Percentiles rank a stretch among this genome's conserved stretches.
phyloP scores from a whole-genome alignment of 192 early-diverging fungal species.

The Mycoemilia scoparia region DNA sequence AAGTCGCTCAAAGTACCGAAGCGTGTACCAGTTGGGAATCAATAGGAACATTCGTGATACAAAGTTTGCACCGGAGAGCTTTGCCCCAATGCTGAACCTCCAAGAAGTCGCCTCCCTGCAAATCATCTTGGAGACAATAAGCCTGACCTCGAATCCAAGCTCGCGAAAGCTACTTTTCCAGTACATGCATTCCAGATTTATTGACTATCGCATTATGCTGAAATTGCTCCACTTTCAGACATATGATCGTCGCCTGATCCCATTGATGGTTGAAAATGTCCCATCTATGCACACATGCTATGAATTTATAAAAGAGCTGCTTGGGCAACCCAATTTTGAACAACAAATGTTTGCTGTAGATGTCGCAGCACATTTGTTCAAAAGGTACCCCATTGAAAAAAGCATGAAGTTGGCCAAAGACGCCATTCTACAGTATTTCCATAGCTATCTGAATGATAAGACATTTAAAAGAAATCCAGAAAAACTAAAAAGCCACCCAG shows the following conservation, averaged over 20 bases:
- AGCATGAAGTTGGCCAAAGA: slow-evolving; percentile 25
- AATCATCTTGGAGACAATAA: slow-evolving; percentile 28
- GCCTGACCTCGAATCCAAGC: slow-evolving; percentile 1
- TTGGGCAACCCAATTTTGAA: slow-evolving; percentile 17
- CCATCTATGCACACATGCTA: slow-evolving; percentile 43
- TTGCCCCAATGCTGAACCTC: slow-evolving; percentile 31
- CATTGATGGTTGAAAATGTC: slow-evolving; percentile 34
- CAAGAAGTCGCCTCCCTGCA: slow-evolving; percentile 38
- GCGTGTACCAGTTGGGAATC: slow-evolving; percentile 12
- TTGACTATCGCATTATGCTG: slow-evolving; percentile 32
- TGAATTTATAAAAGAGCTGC: slow-evolving; percentile 38
- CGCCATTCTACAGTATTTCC: slow-evolving; percentile 23
- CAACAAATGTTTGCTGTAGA: slow-evolving; percentile 21
- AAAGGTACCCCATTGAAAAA: slow-evolving; percentile 19
- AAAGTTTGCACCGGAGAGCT: no score
- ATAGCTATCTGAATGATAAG: no score
- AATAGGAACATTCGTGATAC: slow-evolving; percentile 19
- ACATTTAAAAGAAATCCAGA: no score
- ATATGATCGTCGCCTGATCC: slow-evolving; percentile 30
- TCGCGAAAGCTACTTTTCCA: slow-evolving; percentile 22
- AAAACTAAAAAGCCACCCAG: no score
- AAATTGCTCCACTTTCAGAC: slow-evolving; percentile 45
- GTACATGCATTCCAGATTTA: slow-evolving; percentile 40
- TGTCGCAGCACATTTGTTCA: slow-evolving; percentile 15
- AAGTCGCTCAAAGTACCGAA: slow-evolving; percentile 22